Evolutionary conservation across 257 asterid genomes (phyloP).

Genomic region (Solanum bulbocastanum): DNA sequence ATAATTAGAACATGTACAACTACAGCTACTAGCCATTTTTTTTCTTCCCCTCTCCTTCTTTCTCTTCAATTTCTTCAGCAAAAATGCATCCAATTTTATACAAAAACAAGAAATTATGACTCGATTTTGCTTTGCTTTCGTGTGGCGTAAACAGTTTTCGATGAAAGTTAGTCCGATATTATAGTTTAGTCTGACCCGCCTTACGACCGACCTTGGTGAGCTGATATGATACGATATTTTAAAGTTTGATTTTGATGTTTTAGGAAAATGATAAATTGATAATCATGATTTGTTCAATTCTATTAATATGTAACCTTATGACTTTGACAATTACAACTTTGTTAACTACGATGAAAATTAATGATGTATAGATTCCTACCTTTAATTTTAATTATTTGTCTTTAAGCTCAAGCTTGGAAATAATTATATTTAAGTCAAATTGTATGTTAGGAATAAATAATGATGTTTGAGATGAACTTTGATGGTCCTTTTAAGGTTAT

Average conservation of each 20-base stretch:
- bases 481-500: rapidly evolving
- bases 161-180: background rate
- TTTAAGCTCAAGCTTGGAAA: background rate
- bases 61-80: background rate
- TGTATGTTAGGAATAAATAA: background rate
- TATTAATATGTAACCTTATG: rapidly evolving
- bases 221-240: no score
- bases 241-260: no score
- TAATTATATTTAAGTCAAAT: no score
- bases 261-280: rapidly evolving
- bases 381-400: background rate
- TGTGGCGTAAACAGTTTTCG: background rate
- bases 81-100: background rate
- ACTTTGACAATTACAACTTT: no score
- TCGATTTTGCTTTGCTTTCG: background rate
- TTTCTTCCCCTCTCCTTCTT: background rate
- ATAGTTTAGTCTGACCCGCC: background rate
- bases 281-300: rapidly evolving
- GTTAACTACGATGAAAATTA: background rate
- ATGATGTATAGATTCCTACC: background rate
- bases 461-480: background rate
- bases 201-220: background rate
- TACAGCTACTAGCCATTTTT: background rate
- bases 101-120: background rate
- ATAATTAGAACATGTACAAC: background rate